These are phyloP conservation scores for Apiospora kogelbergensis DNA, from an alignment of 2,329 filamentous ascomycete species.

Conservation along the genomic window DNA sequence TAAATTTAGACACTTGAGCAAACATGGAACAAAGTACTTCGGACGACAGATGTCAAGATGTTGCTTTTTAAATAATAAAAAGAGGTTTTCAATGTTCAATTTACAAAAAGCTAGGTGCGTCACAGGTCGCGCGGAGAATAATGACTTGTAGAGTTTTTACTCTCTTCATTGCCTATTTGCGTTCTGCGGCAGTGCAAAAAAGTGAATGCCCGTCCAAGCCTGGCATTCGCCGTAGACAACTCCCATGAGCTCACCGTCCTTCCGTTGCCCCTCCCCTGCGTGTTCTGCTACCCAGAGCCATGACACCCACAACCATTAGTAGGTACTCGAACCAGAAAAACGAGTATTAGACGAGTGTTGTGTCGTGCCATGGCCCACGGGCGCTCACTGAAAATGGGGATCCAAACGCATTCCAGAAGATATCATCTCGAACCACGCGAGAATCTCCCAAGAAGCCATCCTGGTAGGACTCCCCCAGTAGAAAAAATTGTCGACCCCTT, in stretches of 20 bases:
- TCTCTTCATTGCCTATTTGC: conserved; percentile 15
- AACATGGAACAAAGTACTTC: not conserved
- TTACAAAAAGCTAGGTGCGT: not conserved
- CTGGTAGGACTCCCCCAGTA: not conserved
- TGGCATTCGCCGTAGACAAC: not conserved
- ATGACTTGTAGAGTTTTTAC: conserved; percentile 12
- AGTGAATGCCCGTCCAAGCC: conserved; percentile 1
- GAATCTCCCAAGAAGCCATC: conserved; percentile 10
- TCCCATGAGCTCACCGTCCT: conserved; percentile 9
- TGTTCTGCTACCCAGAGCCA: not conserved
- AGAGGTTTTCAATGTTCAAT: not conserved
- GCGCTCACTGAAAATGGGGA: not conserved
- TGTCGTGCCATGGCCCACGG: not conserved
- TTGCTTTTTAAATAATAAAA: no score
- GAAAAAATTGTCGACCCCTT: conserved; percentile 9
- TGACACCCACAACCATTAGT: conserved; percentile 6
- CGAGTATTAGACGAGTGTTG: not conserved
- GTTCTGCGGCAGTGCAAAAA: conserved; percentile 13
- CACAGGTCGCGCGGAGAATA: not conserved
- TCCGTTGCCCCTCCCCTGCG: not conserved
- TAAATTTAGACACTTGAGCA: not conserved
- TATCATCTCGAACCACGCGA: conserved; percentile 11
- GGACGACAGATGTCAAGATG: not conserved
- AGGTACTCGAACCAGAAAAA: not conserved
- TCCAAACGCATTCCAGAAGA: conserved; percentile 7